Evolutionary conservation across 495 filamentous ascomycete species (phyloP).

Genomic region (Recurvomyces mirabilis): DNA sequence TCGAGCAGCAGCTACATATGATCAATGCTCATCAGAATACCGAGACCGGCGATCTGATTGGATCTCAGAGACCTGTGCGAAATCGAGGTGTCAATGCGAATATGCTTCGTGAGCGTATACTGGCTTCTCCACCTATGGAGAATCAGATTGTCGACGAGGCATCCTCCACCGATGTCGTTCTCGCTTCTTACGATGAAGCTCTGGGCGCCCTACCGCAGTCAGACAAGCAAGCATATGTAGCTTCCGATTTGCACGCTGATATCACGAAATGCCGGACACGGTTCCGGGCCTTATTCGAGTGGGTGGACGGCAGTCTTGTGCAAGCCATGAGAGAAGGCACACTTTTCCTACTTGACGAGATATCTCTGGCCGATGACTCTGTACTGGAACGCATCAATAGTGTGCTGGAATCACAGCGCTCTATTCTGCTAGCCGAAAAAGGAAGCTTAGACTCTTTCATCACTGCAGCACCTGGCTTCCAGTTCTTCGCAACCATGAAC

Average conservation of each 20-base stretch:
- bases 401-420: conserved; percentile 81
- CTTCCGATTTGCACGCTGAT: conserved; percentile 33
- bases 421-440: conserved; percentile 86
- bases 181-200: conserved; percentile 36
- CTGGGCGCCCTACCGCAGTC: conserved; percentile 25
- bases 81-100: conserved; percentile 63
- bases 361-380: conserved; percentile 94
- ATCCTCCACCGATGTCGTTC: conserved; percentile 33
- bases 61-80: conserved; percentile 81
- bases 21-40: conserved; percentile 97
- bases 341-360: conserved; percentile 92
- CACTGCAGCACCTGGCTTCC: conserved; percentile 68
- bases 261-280: conserved; percentile 4
- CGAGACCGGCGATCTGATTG: conserved; percentile 93
- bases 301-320: conserved; percentile 90
- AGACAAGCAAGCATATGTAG: conserved; percentile 19
- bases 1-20: conserved; percentile 63
- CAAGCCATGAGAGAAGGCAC: conserved; percentile 83
- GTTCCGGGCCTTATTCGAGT: conserved; percentile 78
- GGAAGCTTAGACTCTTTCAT: conserved; percentile 71
- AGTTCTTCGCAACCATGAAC: conserved; percentile 98
- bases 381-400: conserved; percentile 94
- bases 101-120: conserved; percentile 35
- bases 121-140: conserved; percentile 19
- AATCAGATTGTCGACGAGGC: conserved; percentile 46